Evolutionary conservation across 2,329 filamentous ascomycete genomes (phyloP).

Genomic region (Aureobasidium uvarum): DNA sequence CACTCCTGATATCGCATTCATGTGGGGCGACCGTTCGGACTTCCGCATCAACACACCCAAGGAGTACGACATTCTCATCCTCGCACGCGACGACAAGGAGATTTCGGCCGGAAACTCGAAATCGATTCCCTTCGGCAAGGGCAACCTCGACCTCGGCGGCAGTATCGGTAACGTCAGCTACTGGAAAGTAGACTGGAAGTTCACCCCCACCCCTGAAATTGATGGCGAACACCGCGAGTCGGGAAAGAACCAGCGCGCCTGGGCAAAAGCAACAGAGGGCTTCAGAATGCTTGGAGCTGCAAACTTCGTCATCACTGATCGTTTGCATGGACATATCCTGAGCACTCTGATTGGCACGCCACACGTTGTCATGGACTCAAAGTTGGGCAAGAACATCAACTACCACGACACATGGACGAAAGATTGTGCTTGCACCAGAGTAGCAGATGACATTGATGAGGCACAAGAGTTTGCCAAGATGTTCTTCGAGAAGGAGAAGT

Average conservation of each 20-base stretch:
- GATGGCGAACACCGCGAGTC: slow-evolving; percentile 13
- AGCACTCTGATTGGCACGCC: slow-evolving; percentile 23
- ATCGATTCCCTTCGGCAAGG: slow-evolving; percentile 22
- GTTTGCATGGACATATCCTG: slow-evolving; percentile 24
- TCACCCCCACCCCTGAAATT: slow-evolving; percentile 13
- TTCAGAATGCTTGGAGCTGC: slow-evolving; percentile 22
- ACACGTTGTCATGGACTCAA: slow-evolving; percentile 23
- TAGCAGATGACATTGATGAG: slow-evolving; percentile 19
- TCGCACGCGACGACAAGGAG: slow-evolving; percentile 24
- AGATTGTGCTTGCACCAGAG: slow-evolving; percentile 20
- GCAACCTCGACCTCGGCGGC: slow-evolving; percentile 20
- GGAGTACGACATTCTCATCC: slow-evolving; percentile 21
- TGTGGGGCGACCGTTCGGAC: slow-evolving; percentile 22
- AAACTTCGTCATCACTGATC: slow-evolving; percentile 26
- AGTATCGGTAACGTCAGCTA: slow-evolving; percentile 22
- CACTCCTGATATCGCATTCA: slow-evolving; percentile 23
- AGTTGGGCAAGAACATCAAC: slow-evolving; percentile 25
- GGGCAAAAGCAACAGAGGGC: slow-evolving; percentile 24
- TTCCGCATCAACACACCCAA: slow-evolving; percentile 19
- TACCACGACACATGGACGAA: slow-evolving; percentile 25
- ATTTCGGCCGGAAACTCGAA: slow-evolving; percentile 7
- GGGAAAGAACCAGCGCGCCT: slow-evolving; percentile 23
- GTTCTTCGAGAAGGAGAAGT: slow-evolving; percentile 24
- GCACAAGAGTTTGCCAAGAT: slow-evolving; percentile 11
- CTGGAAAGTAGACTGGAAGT: slow-evolving; percentile 26